A percentile compares a stretch with the other conserved stretches of the same genome.
Evolutionary conservation across 352 stramenopile species (phyloP).

Genomic region (Phytophthora ohioensis): DNA sequence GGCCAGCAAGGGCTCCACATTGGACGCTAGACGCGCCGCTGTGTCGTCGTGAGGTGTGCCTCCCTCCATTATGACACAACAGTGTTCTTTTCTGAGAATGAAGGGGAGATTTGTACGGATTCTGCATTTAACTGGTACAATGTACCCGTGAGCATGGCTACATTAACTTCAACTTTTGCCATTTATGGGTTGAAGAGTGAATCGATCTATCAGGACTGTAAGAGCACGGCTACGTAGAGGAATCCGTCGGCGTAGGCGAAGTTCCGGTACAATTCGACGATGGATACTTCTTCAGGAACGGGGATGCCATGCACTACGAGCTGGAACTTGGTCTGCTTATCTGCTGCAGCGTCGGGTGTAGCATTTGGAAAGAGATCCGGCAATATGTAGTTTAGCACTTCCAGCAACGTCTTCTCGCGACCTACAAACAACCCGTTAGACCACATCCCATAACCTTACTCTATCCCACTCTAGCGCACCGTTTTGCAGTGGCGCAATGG

Average conservation of each 20-base stretch:
- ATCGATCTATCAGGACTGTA: slow-evolving; percentile 12
- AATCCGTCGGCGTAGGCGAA: slow-evolving; percentile 85
- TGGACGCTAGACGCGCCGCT: slow-evolving; percentile 15
- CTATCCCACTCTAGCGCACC: slow-evolving; percentile 23
- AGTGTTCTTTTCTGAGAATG: slow-evolving; percentile 36
- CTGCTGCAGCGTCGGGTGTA: background rate
- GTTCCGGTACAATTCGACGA: slow-evolving; percentile 66
- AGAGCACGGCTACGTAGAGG: slow-evolving; percentile 64
- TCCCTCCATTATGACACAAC: slow-evolving; percentile 11
- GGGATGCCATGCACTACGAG: slow-evolving; percentile 69
- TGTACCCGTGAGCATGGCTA: background rate
- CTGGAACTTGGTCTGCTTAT: slow-evolving; percentile 21
- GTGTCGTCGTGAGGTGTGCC: slow-evolving; percentile 9
- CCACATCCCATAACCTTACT: background rate
- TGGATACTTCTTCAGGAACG: slow-evolving; percentile 56
- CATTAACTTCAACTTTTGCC: slow-evolving; percentile 1
- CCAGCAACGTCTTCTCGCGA: slow-evolving; percentile 52
- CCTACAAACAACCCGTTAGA: slow-evolving; percentile 20
- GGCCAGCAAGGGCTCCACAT: slow-evolving; percentile 40
- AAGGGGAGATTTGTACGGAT: background rate
- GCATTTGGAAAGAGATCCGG: slow-evolving; percentile 65
- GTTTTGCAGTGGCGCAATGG: slow-evolving; percentile 58
- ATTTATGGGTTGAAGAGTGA: background rate
- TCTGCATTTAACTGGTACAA: background rate
- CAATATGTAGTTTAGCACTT: slow-evolving; percentile 67